These are phyloP conservation scores for Vanilla planifolia DNA, from an alignment of 106 monocot genomes.

Conservation along the genomic window DNA sequence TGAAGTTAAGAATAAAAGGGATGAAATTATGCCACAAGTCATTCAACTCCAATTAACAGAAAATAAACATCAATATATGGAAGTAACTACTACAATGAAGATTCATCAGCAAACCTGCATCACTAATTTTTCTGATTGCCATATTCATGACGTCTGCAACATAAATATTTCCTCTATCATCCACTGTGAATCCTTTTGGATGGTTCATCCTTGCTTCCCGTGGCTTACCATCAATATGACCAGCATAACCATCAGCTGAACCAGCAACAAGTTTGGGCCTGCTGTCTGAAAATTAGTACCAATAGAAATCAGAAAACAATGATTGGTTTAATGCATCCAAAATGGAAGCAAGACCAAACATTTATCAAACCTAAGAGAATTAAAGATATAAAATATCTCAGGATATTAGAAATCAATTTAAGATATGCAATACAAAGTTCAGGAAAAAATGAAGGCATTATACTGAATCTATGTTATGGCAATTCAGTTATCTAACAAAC, in stretches of 20 bases:
- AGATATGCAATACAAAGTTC: too few species aligned
- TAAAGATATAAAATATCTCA: too few species aligned
- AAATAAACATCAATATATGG: neutral
- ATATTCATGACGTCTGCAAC: conserved; percentile 89
- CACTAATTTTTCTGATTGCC: conserved; percentile 93
- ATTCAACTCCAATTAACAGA: too few species aligned
- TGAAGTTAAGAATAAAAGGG: too few species aligned
- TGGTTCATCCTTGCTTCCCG: conserved; percentile 94
- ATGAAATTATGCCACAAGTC: too few species aligned
- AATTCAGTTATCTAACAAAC: too few species aligned
- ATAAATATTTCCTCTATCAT: conserved; percentile 91
- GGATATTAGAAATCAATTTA: too few species aligned
- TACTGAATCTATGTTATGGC: too few species aligned
- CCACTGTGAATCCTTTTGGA: conserved; percentile 85
- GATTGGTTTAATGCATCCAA: neutral
- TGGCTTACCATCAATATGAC: conserved; percentile 83
- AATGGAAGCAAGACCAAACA: neutral
- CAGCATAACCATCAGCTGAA: conserved; percentile 73
- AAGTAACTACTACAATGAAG: neutral
- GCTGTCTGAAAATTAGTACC: conserved; percentile 45
- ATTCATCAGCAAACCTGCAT: conserved; percentile 46
- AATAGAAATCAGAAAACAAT: neutral
- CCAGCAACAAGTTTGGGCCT: conserved; percentile 90
- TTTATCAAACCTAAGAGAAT: neutral
- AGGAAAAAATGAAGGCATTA: too few species aligned